Conservation (phyloP, 2,329 filamentous ascomycete species). For the Fusarium sp. region DNA sequence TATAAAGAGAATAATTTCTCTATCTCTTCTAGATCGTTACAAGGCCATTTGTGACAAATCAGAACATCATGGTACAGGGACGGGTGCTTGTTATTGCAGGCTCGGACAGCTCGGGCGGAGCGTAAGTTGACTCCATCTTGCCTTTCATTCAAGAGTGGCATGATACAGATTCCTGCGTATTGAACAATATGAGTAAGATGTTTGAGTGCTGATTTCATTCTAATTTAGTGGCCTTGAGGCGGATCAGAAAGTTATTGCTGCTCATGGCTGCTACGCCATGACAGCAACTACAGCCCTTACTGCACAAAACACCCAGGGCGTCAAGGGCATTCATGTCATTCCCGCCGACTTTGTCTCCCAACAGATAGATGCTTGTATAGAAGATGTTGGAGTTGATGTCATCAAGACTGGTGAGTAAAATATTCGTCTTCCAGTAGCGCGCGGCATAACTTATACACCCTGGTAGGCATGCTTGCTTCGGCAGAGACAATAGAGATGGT, state of each 20-base stretch:
- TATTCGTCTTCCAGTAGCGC: background rate
- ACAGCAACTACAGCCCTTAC: conserved; percentile 95
- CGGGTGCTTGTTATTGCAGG: conserved; percentile 85
- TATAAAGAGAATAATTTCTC: background rate
- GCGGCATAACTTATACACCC: background rate
- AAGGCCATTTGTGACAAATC: background rate
- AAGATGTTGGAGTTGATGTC: conserved; percentile 88
- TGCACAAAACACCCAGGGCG: conserved; percentile 92
- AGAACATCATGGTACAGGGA: conserved; percentile 53
- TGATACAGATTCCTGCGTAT: background rate
- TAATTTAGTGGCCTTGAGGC: conserved; percentile 84
- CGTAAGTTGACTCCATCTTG: conserved; percentile 62
- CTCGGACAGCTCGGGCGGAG: conserved; percentile 91
- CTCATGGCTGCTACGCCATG: conserved; percentile 95
- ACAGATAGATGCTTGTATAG: conserved; percentile 86
- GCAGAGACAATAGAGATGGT: conserved; percentile 55
- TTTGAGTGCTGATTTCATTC: background rate
- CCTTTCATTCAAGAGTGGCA: background rate
- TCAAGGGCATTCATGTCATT: conserved; percentile 82
- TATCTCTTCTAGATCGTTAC: background rate
- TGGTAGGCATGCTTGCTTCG: conserved; percentile 55
- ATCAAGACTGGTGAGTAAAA: conserved; percentile 83
- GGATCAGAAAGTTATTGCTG: conserved; percentile 93
- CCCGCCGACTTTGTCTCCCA: conserved; percentile 83
- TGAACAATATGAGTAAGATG: too few relatives aligned